These are phyloP conservation scores for Hexamita inflata DNA, from an alignment of 208 protist species.

Conservation along the genomic window DNA sequence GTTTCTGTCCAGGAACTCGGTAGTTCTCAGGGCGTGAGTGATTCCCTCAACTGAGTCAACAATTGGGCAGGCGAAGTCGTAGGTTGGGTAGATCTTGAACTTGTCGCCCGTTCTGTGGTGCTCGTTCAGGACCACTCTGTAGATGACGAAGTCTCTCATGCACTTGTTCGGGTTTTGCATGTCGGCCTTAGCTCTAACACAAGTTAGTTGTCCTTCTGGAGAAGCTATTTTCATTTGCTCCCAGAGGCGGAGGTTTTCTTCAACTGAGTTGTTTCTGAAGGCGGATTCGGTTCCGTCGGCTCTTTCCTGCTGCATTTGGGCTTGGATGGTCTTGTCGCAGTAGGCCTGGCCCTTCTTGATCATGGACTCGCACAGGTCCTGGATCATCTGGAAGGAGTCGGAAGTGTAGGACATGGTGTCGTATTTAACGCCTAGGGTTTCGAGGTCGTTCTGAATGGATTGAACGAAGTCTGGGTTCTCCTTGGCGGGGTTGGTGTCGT, in stretches of 20 bases:
- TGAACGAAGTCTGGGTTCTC: conserved; percentile 82
- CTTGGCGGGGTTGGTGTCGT: conserved; percentile 98
- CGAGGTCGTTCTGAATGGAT: conserved; percentile 76
- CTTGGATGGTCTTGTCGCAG: conserved; percentile 79
- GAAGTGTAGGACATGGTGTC: conserved; percentile 73
- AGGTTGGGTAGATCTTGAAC: conserved; percentile 76
- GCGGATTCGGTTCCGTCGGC: conserved; percentile 66
- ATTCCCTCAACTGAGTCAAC: conserved; percentile 92
- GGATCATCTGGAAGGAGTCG: conserved; percentile 83
- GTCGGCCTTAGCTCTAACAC: conserved; percentile 85
- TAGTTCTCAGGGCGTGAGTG: conserved; percentile 88
- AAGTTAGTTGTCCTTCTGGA: conserved; percentile 66
- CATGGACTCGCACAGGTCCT: conserved; percentile 65
- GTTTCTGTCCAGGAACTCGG: conserved; percentile 47
- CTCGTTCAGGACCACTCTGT: conserved; percentile 64
- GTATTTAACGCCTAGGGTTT: conserved; percentile 62
- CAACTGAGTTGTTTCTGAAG: conserved; percentile 64
- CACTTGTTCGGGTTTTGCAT: conserved; percentile 71
- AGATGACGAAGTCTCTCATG: conserved; percentile 90
- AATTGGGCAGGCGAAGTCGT: conserved; percentile 96
- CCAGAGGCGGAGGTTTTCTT: conserved; percentile 80
- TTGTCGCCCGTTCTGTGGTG: conserved; percentile 70
- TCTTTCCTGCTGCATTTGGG: conserved; percentile 64
- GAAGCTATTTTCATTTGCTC: conserved; percentile 69
- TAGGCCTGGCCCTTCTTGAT: conserved; percentile 72